These are phyloP conservation scores for Hymenoscyphus repandus DNA, from an alignment of 2,329 filamentous ascomycete genomes.

Conservation along the genomic window DNA sequence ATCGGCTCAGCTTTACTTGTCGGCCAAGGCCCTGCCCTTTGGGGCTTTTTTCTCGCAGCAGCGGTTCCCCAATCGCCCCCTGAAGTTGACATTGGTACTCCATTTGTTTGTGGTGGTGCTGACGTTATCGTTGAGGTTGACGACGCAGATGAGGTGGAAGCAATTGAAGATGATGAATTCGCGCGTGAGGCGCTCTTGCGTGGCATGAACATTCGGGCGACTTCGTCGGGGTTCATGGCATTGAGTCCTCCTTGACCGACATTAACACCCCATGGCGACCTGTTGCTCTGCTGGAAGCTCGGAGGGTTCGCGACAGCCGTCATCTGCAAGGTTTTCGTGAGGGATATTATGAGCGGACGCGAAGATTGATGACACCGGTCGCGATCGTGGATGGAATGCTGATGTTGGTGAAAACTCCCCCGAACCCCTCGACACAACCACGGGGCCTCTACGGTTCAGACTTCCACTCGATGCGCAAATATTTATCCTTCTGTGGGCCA, in stretches of 20 bases:
- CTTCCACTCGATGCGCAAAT: neutral
- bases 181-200: constrained; percentile 81
- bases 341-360: constrained; percentile 4
- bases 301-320: constrained; percentile 63
- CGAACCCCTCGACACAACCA: constrained; percentile 16
- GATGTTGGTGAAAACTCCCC: constrained; percentile 8
- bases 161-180: constrained; percentile 86
- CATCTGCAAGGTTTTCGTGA: constrained; percentile 39
- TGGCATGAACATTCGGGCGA: constrained; percentile 81
- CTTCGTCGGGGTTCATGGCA: constrained; percentile 78
- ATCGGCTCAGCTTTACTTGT: constrained; percentile 61
- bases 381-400: constrained; percentile 15
- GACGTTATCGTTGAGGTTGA: constrained; percentile 60
- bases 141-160: constrained; percentile 55
- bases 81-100: constrained; percentile 34
- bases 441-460: neutral
- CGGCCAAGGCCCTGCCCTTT: constrained; percentile 52
- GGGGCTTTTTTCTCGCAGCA: constrained; percentile 44
- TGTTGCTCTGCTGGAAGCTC: constrained; percentile 57
- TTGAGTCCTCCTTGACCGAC: constrained; percentile 53
- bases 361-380: constrained; percentile 9
- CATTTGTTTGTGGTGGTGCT: constrained; percentile 57
- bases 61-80: constrained; percentile 34
- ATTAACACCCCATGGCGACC: constrained; percentile 62
- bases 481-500: neutral